A percentile compares a stretch with the other conserved stretches of the same genome.
Evolutionary conservation across 2,329 filamentous ascomycete species (phyloP).

Genomic region (Verticillium isaacii): DNA sequence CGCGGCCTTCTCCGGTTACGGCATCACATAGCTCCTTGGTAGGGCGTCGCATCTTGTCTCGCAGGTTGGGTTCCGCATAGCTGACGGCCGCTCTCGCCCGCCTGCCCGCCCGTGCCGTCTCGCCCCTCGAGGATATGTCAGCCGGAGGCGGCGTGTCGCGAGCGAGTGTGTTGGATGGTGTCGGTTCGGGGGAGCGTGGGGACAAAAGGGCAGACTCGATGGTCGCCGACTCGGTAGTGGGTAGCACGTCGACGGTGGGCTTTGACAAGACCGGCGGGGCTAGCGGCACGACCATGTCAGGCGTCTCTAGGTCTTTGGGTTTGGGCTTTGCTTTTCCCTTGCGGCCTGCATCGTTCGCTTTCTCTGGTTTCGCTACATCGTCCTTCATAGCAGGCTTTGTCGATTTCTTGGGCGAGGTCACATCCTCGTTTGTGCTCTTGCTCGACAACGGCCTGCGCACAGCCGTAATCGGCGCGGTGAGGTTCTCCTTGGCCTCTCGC

Average conservation of each 20-base stretch:
- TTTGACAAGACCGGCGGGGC: conserved; percentile 3
- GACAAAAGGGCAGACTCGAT: conserved; percentile 36
- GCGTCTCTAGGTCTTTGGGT: conserved; percentile 18
- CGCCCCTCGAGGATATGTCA: conserved; percentile 49
- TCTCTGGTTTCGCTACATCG: conserved; percentile 26
- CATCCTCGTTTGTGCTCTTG: conserved; percentile 57
- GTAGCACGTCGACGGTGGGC: conserved; percentile 7
- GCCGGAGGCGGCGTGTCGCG: conserved; percentile 56
- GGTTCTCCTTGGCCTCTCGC: conserved; percentile 32
- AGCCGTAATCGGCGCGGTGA: conserved; percentile 17
- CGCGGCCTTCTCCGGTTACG: conserved; percentile 60
- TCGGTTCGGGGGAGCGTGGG: conserved; percentile 44
- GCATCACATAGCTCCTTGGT: conserved; percentile 73
- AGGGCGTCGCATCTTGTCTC: conserved; percentile 79
- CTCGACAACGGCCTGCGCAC: conserved; percentile 44
- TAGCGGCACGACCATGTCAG: conserved; percentile 2
- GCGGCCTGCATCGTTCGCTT: conserved; percentile 27
- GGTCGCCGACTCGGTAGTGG: conserved; percentile 24
- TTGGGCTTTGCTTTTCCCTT: conserved; percentile 20
- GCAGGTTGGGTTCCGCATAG: conserved; percentile 77
- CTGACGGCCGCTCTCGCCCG: conserved; percentile 66
- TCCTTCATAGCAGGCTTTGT: conserved; percentile 21
- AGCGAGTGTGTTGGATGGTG: conserved; percentile 24
- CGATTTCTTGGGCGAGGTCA: conserved; percentile 54
- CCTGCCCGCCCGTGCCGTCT: conserved; percentile 60